Evolutionary conservation across 805 yeast genomes (phyloP).

Genomic region (Zygosaccharomyces lentus): DNA sequence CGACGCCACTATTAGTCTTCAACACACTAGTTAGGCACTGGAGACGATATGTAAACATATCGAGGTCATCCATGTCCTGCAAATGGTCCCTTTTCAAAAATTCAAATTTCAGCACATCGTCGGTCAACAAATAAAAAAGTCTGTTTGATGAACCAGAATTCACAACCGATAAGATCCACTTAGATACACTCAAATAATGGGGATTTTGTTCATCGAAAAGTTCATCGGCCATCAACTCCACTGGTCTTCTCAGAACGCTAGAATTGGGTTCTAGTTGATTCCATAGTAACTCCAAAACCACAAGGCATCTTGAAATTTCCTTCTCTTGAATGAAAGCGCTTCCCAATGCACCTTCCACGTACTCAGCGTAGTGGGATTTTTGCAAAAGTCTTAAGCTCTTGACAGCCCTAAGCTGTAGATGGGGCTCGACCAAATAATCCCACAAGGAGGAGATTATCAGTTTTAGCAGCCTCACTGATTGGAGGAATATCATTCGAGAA

Average conservation of each 20-base stretch:
- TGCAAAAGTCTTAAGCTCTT: constrained; percentile 60
- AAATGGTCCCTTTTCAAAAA: constrained; percentile 33
- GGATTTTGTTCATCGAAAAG: constrained; percentile 43
- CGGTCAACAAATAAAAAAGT: constrained; percentile 54
- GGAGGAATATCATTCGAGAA: constrained; percentile 25
- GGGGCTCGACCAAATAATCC: constrained; percentile 47
- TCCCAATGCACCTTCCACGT: constrained; percentile 71
- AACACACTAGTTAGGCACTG: constrained; percentile 51
- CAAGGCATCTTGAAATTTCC: constrained; percentile 40
- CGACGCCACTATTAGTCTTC: constrained; percentile 39
- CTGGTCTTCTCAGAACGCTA: constrained; percentile 49
- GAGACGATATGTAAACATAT: constrained; percentile 58
- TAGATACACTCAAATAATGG: constrained; percentile 40
- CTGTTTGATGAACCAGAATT: constrained; percentile 55
- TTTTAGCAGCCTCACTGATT: constrained; percentile 23
- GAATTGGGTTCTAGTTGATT: constrained; percentile 49
- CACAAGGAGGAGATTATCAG: constrained; percentile 45
- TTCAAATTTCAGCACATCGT: constrained; percentile 46
- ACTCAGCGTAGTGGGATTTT: constrained; percentile 45
- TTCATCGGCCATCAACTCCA: constrained; percentile 65
- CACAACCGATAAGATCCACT: constrained; percentile 46
- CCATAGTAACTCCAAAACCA: constrained; percentile 70
- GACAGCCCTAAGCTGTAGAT: constrained; percentile 66
- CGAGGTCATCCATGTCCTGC: constrained; percentile 53
- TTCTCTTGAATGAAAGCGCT: constrained; percentile 45